Conservation (phyloP, 2,329 filamentous ascomycete species). For the Penicillium palitans region DNA sequence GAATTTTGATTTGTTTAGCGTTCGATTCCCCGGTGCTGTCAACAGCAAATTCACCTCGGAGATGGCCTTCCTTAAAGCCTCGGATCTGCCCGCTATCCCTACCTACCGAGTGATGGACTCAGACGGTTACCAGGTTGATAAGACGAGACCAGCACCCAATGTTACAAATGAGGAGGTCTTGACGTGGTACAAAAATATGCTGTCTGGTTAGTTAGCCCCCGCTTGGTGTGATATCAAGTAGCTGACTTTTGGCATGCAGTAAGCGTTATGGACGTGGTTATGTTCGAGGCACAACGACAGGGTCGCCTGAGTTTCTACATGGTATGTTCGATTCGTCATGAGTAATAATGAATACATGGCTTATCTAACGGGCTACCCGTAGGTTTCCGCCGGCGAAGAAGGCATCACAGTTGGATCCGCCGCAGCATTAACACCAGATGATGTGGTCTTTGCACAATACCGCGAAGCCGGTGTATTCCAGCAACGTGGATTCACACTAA, state of each 20-base stretch:
- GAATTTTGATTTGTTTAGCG: conserved; percentile 40
- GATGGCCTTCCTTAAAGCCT: conserved; percentile 74
- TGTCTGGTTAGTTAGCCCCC: conserved; percentile 48
- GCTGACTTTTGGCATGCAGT: conserved; percentile 43
- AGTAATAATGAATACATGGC: too few relatives aligned
- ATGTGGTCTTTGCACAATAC: conserved; percentile 94
- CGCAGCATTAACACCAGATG: conserved; percentile 75
- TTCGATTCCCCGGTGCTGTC: conserved; percentile 85
- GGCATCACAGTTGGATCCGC: conserved; percentile 88
- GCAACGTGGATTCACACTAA: conserved; percentile 81
- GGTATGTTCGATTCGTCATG: conserved; percentile 51
- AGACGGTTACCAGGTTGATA: conserved; percentile 79
- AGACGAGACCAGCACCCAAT: conserved; percentile 61
- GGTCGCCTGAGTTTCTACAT: conserved; percentile 96
- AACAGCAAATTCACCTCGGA: conserved; percentile 87
- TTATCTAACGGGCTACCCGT: not conserved
- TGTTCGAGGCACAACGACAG: conserved; percentile 97
- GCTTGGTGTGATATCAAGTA: not conserved
- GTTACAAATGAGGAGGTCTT: conserved; percentile 64
- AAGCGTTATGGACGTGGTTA: conserved; percentile 91
- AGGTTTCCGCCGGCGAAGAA: conserved; percentile 84
- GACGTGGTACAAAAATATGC: conserved; percentile 64
- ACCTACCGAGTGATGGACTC: conserved; percentile 93
- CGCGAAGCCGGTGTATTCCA: conserved; percentile 89
- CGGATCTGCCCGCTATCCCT: conserved; percentile 72